Percentiles rank a stretch among this genome's conserved stretches.
Evolutionary conservation across 345 rosid genomes (phyloP).

Genomic region (Arabidopsis thaliana): TAIR10.1 NC_003075.7:9561001-9561500

Average conservation of each 20-base stretch:
- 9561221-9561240: not conserved
- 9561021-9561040: no score
- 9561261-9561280: slow-evolving; percentile 52
- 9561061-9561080: no score
- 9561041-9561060: no score
- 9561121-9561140: not conserved
- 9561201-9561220: not conserved
- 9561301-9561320: not conserved
- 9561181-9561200: slow-evolving; percentile 35
- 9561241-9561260: slow-evolving; percentile 41
- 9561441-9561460: not conserved
- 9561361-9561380: slow-evolving; percentile 9
- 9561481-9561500: slow-evolving; percentile 34
- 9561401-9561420: slow-evolving; percentile 44
- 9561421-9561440: slow-evolving; percentile 9
- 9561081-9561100: no score
- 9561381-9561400: slow-evolving; percentile 37
- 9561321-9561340: not conserved
- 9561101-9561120: no score
- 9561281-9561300: slow-evolving; percentile 52
- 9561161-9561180: not conserved
- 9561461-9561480: not conserved
- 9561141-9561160: slow-evolving; percentile 5
- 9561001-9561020: no score
- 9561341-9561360: not conserved